These are phyloP conservation scores for Endothia cerciana DNA, from an alignment of 2,329 filamentous ascomycete species.

Conservation along the genomic window DNA sequence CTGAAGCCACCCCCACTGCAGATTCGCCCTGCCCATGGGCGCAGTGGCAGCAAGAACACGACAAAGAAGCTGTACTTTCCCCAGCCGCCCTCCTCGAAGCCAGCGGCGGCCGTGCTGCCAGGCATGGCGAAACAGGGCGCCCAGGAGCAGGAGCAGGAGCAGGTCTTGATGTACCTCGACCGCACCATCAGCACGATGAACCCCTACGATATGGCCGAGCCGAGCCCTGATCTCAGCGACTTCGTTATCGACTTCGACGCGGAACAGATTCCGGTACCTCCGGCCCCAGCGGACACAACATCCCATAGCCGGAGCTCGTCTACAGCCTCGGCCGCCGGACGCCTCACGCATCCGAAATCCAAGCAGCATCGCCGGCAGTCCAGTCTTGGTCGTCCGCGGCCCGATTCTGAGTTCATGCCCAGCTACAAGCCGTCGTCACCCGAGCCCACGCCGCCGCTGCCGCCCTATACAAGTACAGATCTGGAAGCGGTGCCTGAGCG, in stretches of 20 bases:
- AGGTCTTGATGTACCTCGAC: constrained; percentile 34
- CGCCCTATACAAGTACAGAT: neutral
- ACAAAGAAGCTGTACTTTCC: constrained; percentile 16
- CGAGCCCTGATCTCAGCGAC: constrained; percentile 36
- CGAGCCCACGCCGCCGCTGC: neutral
- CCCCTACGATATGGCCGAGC: constrained; percentile 31
- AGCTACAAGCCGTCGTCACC: neutral
- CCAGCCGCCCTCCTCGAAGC: constrained; percentile 12
- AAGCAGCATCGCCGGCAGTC: constrained; percentile 2
- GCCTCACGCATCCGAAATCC: neutral
- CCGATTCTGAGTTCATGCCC: constrained; percentile 19
- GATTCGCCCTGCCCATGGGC: constrained; percentile 5
- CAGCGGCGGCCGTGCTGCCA: neutral
- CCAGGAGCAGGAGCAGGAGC: constrained; percentile 29
- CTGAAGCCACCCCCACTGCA: constrained; percentile 11
- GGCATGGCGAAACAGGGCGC: neutral
- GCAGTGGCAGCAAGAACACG: constrained; percentile 6
- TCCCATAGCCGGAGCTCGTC: constrained; percentile 24
- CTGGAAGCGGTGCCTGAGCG: neutral
- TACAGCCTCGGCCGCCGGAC: constrained; percentile 13
- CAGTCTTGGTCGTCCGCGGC: constrained; percentile 10
- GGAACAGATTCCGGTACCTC: constrained; percentile 25
- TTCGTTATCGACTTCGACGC: constrained; percentile 35
- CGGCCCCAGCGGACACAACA: constrained; percentile 23
- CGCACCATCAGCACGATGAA: constrained; percentile 25